Evolutionary conservation across 495 filamentous ascomycete species (phyloP), one percentile per base, ranked within the genome.

Genomic region (Sporormia fimetaria): DNA sequence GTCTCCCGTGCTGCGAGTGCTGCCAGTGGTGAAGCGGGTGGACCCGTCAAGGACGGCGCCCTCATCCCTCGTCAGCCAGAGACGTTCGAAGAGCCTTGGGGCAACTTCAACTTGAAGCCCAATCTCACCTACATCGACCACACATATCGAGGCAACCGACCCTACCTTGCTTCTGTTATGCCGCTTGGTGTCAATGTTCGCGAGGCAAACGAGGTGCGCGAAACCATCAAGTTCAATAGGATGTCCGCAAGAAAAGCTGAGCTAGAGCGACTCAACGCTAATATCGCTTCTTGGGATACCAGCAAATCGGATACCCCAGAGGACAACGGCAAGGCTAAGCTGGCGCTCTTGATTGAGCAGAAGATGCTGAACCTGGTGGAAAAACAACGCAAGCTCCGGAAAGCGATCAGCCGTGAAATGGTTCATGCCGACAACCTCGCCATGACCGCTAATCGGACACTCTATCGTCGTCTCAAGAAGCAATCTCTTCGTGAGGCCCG

Each of bases 391-490:
- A 72, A 74, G 8, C 62, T 95, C 53, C 78, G 92, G 43, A 83
- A 92, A 52, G 78, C 79, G 50, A 78, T 96, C 52, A 80, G 83
- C 28, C 75, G 79, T 23, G 80, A 88, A 50, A 88, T 94, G 77
- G 76, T 93, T 57, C 78, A 90, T 49, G 87, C 86, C 39, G 84
- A 94, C 50, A 94, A 93, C 52, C 74, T 96, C 8, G 86, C 86
- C 25, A 92, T 94, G 77, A 94, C 86, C 9, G 83, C 86, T 0
- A 98, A 96, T 52, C 77, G 90, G 11, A 73, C 81, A 20, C 71
- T 75, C 51, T 94, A 93, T 56, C 80, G 90, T 17, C 78, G 88
- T 15, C 85, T 88, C 68, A 98, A 96, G 78, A 94, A 93, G 62
- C 87, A 94, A 54, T 87, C 81, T 17, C 67, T 95, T 35, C 78